These are phyloP conservation scores for Thyridium curvatum DNA, from an alignment of 2,329 filamentous ascomycete genomes.

Conservation along the genomic window DNA sequence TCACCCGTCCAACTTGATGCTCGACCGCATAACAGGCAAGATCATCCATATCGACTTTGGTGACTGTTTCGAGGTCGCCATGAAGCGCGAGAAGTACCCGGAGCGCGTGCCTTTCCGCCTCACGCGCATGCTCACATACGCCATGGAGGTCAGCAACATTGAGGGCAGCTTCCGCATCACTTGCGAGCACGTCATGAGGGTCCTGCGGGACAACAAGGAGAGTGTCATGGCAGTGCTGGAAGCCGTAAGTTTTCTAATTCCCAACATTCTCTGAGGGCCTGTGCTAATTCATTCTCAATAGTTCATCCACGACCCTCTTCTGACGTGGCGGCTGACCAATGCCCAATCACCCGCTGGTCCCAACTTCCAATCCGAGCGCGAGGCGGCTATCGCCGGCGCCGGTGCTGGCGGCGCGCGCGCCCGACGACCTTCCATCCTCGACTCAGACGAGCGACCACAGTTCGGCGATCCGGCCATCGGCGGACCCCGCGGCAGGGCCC, in stretches of 20 bases:
- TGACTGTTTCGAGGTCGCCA: conserved; percentile 98
- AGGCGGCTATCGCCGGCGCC: conserved; percentile 43
- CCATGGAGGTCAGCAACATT: conserved; percentile 99
- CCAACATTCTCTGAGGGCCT: conserved; percentile 1
- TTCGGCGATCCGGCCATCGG: conserved; percentile 31
- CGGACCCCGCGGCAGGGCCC: conserved; percentile 42
- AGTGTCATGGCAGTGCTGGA: conserved; percentile 97
- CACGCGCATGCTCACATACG: conserved; percentile 97
- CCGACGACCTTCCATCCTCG: conserved; percentile 64
- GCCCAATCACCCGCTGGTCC: conserved; percentile 58
- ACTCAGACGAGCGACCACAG: conserved; percentile 52
- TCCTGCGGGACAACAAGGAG: conserved; percentile 94
- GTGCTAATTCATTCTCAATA: conserved; percentile 24
- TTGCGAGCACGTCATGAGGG: conserved; percentile 97
- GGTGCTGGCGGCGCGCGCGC: conserved; percentile 39
- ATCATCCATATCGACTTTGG: conserved; percentile 99
- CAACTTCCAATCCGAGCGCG: conserved; percentile 58
- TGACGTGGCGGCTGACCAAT: conserved; percentile 85
- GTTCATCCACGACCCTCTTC: conserved; percentile 99
- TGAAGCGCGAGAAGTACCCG: conserved; percentile 99
- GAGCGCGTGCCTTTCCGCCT: conserved; percentile 96
- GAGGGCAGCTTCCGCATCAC: conserved; percentile 98
- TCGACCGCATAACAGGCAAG: conserved; percentile 92
- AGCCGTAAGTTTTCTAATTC: conserved; percentile 60
- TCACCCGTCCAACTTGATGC: conserved; percentile 96